A percentile compares a stretch with the other conserved stretches of the same genome.
Evolutionary conservation across 352 stramenopile genomes (phyloP).

Genomic region (Discostella stelligera): DNA sequence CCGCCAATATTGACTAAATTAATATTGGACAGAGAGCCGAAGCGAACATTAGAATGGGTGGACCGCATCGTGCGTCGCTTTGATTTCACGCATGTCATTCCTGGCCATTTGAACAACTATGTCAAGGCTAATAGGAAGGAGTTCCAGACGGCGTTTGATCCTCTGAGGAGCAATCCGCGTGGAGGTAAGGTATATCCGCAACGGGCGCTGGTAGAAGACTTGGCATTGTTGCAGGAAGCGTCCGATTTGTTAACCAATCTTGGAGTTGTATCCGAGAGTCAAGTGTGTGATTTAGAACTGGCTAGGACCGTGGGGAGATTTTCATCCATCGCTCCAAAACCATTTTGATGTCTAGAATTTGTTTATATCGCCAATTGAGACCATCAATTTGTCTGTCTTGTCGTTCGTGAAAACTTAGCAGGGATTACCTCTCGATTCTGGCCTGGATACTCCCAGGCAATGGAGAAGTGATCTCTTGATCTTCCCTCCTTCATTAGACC

Average conservation of each 20-base stretch:
- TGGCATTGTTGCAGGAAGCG: constrained; percentile 72
- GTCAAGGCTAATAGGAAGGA: constrained; percentile 52
- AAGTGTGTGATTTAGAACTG: constrained; percentile 77
- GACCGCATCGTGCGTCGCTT: constrained; percentile 66
- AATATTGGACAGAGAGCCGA: constrained; percentile 82
- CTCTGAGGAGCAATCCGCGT: constrained; percentile 52
- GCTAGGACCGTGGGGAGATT: constrained; percentile 58
- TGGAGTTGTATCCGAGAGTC: constrained; percentile 58
- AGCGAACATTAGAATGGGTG: constrained; percentile 69
- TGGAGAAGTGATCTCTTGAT: background rate
- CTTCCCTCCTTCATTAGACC: background rate
- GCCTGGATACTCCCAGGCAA: background rate
- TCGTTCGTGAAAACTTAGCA: background rate
- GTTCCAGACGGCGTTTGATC: constrained; percentile 70
- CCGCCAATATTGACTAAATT: constrained; percentile 84
- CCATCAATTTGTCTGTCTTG: background rate
- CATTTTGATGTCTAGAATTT: no score
- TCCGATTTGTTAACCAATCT: constrained; percentile 69
- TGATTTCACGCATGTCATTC: constrained; percentile 70
- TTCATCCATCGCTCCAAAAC: constrained; percentile 32
- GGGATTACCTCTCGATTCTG: background rate
- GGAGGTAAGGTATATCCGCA: constrained; percentile 48
- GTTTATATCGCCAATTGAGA: no score
- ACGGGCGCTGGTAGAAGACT: constrained; percentile 65
- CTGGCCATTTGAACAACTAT: constrained; percentile 79